Conservation (phyloP, 2,329 filamentous ascomycete genomes). For the Aspergillus calidoustus region DNA sequence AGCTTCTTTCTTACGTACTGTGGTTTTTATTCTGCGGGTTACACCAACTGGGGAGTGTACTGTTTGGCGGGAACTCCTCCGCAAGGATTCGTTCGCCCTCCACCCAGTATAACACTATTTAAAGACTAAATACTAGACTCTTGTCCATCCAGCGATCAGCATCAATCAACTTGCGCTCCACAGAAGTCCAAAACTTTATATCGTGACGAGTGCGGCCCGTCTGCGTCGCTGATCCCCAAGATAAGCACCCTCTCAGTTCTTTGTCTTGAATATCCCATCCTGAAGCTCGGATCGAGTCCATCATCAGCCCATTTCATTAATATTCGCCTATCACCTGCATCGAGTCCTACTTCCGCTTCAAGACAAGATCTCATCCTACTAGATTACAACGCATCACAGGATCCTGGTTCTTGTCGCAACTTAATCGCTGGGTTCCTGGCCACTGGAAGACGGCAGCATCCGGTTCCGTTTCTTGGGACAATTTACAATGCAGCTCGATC, state of each 20-base stretch:
- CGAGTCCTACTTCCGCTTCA: neutral
- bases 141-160: neutral
- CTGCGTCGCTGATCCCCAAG: neutral
- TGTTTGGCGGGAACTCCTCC: neutral
- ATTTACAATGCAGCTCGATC: neutral
- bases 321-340: neutral
- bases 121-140: neutral
- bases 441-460: neutral
- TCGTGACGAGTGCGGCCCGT: neutral
- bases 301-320: neutral
- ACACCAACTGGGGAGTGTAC: neutral
- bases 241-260: neutral
- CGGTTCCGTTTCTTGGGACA: neutral
- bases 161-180: neutral
- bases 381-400: neutral
- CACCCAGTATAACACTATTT: neutral
- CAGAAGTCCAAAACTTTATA: neutral
- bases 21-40: neutral
- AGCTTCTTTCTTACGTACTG: neutral
- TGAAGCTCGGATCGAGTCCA: neutral
- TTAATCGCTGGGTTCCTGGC: neutral
- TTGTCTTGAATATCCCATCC: neutral
- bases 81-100: neutral
- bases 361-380: neutral
- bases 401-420: neutral